Base-by-base conservation (phyloP, 2,329 filamentous ascomycete species). In the Neocucurbitaria cava region DNA sequence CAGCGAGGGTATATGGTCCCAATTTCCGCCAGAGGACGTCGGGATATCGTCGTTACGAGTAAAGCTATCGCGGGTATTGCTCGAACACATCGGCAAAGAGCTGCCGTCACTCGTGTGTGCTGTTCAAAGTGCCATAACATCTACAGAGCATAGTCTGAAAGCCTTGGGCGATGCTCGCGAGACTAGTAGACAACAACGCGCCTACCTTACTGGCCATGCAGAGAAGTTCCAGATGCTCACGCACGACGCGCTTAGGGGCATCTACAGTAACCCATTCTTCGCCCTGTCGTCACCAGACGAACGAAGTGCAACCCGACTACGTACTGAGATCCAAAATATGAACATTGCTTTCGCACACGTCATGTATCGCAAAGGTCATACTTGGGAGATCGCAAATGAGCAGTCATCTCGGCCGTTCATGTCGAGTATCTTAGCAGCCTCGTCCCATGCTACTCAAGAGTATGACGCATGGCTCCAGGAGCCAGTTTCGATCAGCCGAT, bases 71-170 rank as follows among this genome's bases (percentile, higher is more conserved):
- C 58, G 61, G 17, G 56, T 75, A 10, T 61, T 77, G 1, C 62
- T 74, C 5, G 54, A 67, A 8, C 72, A 76, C 21, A 71, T 76
- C n/a, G 46, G 56, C 17, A 58, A 56, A 21, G 68, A 71, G 45
- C 58, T 72, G 6, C 68, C 68, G 13, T 61, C 61, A 0, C 61
- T 72, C 24, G 56, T 59, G 2, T 26, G 24, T 1, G 54, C 61
- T 15, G 60, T 73, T 13, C 52, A 67, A 7, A 26, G 51, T 5
- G 62, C 62, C 1, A 55, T 67, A 2, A 43, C 17, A 26, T 20
- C 38, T 1, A 65, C 68, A 7, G 43, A 59, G 26, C 23, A 49
- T 18, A 36, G 44, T 1, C 47, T 72, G 13, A 64, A 65, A 18
- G 43, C 43, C 3, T 41, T 72, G 3, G 68, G 68, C 6, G 39